Percentiles rank a stretch among this genome's conserved stretches.
Conservation (phyloP, 768 basidiomycete species). For the Agrocybe chaxingu region DNA sequence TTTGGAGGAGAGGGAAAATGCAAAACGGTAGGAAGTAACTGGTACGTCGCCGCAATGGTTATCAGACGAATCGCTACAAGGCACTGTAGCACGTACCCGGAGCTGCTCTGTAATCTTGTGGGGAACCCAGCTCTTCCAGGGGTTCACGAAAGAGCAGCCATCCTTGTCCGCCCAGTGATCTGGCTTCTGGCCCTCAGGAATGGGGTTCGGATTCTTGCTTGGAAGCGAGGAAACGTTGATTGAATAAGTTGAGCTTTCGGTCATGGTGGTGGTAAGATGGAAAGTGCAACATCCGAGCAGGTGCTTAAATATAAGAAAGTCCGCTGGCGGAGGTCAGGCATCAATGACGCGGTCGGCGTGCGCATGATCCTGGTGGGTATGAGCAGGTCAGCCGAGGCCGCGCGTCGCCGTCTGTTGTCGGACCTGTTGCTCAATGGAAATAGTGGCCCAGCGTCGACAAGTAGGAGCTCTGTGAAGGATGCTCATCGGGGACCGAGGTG, state of each 20-base stretch:
- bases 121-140: constrained; percentile 25
- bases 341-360: too few relatives aligned
- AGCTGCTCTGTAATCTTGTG: constrained; percentile 14
- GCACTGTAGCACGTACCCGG: constrained; percentile 4
- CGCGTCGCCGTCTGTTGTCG: too few relatives aligned
- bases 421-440: too few relatives aligned
- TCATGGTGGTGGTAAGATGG: constrained; percentile 1
- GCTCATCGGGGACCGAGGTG: too few relatives aligned
- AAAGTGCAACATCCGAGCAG: too few relatives aligned
- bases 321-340: too few relatives aligned
- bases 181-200: constrained; percentile 12
- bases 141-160: constrained; percentile 22
- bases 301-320: too few relatives aligned
- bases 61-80: not conserved
- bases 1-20: constrained; percentile 14
- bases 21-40: constrained; percentile 7
- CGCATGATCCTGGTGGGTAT: too few relatives aligned
- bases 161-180: constrained; percentile 23
- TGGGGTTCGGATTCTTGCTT: constrained; percentile 11
- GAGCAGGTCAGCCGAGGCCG: too few relatives aligned
- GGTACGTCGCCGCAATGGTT: not conserved
- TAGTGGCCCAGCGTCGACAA: too few relatives aligned
- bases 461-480: too few relatives aligned
- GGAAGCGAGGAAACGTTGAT: constrained; percentile 6
- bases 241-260: not conserved